Base-by-base conservation (phyloP, 768 basidiomycete species). In the Podaxis rugospora region DNA sequence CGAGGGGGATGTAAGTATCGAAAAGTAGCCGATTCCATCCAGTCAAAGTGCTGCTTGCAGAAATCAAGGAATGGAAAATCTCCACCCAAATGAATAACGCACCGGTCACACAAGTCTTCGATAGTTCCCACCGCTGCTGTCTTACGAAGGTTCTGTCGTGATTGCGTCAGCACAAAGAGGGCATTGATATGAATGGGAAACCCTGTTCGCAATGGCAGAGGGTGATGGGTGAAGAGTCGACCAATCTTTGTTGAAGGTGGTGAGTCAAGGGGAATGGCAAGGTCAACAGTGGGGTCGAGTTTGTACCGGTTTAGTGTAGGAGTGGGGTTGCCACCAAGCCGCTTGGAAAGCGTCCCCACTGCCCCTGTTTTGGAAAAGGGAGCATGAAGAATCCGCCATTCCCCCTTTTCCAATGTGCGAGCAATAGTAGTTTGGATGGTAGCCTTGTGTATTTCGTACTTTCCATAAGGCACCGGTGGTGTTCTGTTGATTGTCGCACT, bases 21-120 rank as follows among this genome's bases (percentile, higher is more conserved):
- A 83, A 83, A 0, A 84, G 64, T 6, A 79, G 63, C 13, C 65
- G 66, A 59, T 84, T 84, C 83, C 83, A 84, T 64, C 75, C 73
- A 1, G 79, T 70, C 4, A 78, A 67, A 10, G 79, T 67, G 35
- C 83, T 84, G 59, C 27, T 50, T 44, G 32, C 47, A 13, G 40
- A 7, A 35, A 11, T 46, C n/a, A 21, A 35, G 27, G 52, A 5
- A 57, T 1, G 10, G 10, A 18, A 14, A 40, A 40, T 40, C 28
- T 57, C 21, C n/a, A 7, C 27, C 23, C 59, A 37, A 14, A n/a
- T 2, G 2, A 27, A n/a, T 18, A 6, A 70, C 76, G 53, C 62
- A 82, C 82, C 73, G 71, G 55, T 81, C 80, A 53, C 70, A 72
- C 0, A 75, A 75, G 0, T 76, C 74, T 4, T 62, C 59, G 0